Base-by-base conservation (phyloP, 108 stramenopile genomes). In the Cyclotella sp. region DNA sequence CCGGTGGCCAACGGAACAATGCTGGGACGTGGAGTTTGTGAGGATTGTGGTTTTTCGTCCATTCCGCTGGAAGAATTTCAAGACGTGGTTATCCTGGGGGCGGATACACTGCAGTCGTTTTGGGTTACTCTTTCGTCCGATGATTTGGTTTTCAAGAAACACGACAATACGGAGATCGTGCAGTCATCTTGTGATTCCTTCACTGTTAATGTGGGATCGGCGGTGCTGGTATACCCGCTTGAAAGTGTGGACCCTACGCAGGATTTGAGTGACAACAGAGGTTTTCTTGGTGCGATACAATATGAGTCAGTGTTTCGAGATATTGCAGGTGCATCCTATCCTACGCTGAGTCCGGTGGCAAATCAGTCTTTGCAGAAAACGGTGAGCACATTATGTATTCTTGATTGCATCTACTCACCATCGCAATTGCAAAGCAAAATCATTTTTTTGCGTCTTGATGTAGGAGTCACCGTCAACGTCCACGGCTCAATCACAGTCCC, bases 221-320 rank as follows among this genome's bases (percentile, higher is more conserved):
- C 55, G 0, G 55, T 57, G 4, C 55, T 57, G 1, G 24, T 24
- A 3, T 21, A 57, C 24, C 24, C 55, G 21, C 11, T 26, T 4
- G 22, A 24, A 24, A 57, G 2, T 24, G 55, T 57, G 21, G 24
- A 26, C 24, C 24, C 55, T 5, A 21, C 1, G 0, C 24, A 24
- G 24, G 55, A 57, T 26, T 57, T 57, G 55, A 57, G 19, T 57
- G n/a, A 24, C 24, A 24, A 24, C 55, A 57, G 24, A 3, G 55
- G 55, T 22, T 57, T 57, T 26, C 19, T 57, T 26, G 55, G 55
- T n/a, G 22, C 24, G 12, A 57, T 57, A 24, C 55, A 57, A 5
- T 57, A 57, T 57, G 21, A 57, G 55, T 57, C 55, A 21, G 24
- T 57, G 24, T 57, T 57, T 57, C 55, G 22, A 24, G 55, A 57